Conservation (phyloP, 768 basidiomycete species). For the Termitomyces sp. region DNA sequence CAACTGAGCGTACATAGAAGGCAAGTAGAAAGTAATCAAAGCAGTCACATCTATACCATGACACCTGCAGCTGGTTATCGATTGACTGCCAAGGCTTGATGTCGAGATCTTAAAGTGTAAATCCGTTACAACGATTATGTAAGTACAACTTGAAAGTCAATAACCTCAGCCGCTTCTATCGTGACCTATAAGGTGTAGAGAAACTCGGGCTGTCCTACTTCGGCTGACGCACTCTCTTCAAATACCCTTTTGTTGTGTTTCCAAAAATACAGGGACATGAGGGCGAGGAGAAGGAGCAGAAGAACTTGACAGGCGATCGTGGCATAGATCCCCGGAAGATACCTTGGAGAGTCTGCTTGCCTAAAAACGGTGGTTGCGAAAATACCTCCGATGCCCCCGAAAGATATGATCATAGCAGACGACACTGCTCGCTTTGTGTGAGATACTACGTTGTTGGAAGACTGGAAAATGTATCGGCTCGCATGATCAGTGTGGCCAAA, state of each 20-base stretch:
- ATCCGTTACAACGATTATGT: not conserved
- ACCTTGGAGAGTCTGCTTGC: constrained; percentile 41
- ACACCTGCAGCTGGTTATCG: no score
- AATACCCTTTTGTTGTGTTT: constrained; percentile 30
- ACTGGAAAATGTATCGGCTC: constrained; percentile 23
- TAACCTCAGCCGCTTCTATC: not conserved
- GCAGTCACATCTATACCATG: no score
- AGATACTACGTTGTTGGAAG: constrained; percentile 47
- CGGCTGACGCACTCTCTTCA: constrained; percentile 21
- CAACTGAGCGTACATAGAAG: no score
- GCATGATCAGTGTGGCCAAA: constrained; percentile 1
- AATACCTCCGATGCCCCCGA: constrained; percentile 46
- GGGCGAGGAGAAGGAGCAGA: constrained; percentile 35
- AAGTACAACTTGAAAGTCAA: not conserved
- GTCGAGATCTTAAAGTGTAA: not conserved
- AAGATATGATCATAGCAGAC: constrained; percentile 44
- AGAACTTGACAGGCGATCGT: constrained; percentile 43
- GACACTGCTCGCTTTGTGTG: constrained; percentile 48
- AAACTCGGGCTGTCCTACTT: constrained; percentile 36
- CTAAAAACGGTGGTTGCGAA: constrained; percentile 46
- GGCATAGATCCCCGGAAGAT: constrained; percentile 45
- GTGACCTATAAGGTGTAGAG: constrained; percentile 35
- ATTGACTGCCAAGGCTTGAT: not conserved
- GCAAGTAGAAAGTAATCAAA: no score
- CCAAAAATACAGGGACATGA: constrained; percentile 37